A percentile compares a stretch with the other conserved stretches of the same genome.
Conservation (phyloP, 768 basidiomycete genomes). For the Boletus pseudo-olivaceus region DNA sequence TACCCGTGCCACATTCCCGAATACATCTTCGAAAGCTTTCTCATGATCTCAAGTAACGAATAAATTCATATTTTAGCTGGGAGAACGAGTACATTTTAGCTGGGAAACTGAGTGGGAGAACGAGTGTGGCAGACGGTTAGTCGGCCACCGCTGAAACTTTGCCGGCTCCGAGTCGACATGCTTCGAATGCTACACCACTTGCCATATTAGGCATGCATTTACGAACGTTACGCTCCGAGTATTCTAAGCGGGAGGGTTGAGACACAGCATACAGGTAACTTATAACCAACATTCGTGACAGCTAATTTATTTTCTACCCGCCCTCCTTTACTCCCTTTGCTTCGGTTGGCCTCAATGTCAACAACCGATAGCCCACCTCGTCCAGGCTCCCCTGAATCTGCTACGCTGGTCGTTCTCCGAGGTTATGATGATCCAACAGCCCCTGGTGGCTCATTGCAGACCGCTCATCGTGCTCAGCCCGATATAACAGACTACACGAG, state of each 20-base stretch:
- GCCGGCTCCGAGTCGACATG: not conserved
- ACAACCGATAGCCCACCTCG: slow-evolving; percentile 5
- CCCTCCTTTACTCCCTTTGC: slow-evolving; percentile 4
- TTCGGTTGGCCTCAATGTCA: slow-evolving; percentile 13
- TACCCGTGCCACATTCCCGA: too few relatives aligned
- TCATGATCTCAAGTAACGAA: too few relatives aligned
- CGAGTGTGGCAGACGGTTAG: too few relatives aligned
- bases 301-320: slow-evolving; percentile 18
- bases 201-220: slow-evolving; percentile 29
- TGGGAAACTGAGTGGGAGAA: too few relatives aligned
- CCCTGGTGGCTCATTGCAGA: not conserved
- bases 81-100: too few relatives aligned
- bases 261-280: not conserved
- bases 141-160: not conserved
- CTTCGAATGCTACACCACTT: not conserved
- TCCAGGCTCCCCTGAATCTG: slow-evolving; percentile 25
- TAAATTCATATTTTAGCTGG: too few relatives aligned
- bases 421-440: slow-evolving; percentile 18
- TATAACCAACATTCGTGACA: slow-evolving; percentile 1
- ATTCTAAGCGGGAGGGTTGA: slow-evolving; percentile 15
- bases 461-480: not conserved
- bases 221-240: slow-evolving; percentile 27
- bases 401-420: slow-evolving; percentile 28
- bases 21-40: too few relatives aligned
- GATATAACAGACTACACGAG: slow-evolving; percentile 5